Percentiles rank a stretch among this genome's conserved stretches.
phyloP scores from a whole-genome alignment of 805 yeast species.

The Ogataea nonfermentans region DNA sequence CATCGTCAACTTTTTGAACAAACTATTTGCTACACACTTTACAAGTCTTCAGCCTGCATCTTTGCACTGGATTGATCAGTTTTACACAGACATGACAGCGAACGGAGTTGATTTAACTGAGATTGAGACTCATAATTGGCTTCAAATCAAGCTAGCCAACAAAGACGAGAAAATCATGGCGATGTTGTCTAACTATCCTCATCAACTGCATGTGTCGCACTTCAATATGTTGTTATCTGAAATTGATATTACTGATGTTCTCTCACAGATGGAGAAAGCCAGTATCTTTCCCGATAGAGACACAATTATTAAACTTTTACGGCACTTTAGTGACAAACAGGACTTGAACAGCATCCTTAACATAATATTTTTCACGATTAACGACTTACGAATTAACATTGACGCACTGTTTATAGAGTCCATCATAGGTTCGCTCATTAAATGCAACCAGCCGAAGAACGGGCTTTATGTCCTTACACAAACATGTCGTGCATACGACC shows the following conservation, averaged over 20 bases:
- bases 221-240: conserved; percentile 10
- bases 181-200: conserved; percentile 2
- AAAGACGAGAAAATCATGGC: conserved; percentile 1
- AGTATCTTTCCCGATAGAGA: conserved; percentile 15
- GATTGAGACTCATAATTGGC: conserved; percentile 14
- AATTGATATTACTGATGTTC: conserved; percentile 1
- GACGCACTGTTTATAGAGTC: conserved; percentile 13
- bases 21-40: not conserved
- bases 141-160: conserved; percentile 5
- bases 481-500: conserved; percentile 14
- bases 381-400: conserved; percentile 10
- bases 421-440: conserved; percentile 10
- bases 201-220: conserved; percentile 14
- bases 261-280: conserved; percentile 7
- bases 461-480: conserved; percentile 14
- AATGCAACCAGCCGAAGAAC: conserved; percentile 12
- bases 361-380: conserved; percentile 8
- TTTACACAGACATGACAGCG: conserved; percentile 9
- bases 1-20: not conserved
- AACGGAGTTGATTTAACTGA: conserved; percentile 11
- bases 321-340: conserved; percentile 4
- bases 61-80: conserved; percentile 8
- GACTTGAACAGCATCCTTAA: conserved; percentile 10
- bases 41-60: not conserved
- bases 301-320: conserved; percentile 8